Evolutionary conservation across 768 basidiomycete genomes (phyloP), one percentile per base, ranked within the genome.

Genomic region (Phlebiopsis gigantea): DNA sequence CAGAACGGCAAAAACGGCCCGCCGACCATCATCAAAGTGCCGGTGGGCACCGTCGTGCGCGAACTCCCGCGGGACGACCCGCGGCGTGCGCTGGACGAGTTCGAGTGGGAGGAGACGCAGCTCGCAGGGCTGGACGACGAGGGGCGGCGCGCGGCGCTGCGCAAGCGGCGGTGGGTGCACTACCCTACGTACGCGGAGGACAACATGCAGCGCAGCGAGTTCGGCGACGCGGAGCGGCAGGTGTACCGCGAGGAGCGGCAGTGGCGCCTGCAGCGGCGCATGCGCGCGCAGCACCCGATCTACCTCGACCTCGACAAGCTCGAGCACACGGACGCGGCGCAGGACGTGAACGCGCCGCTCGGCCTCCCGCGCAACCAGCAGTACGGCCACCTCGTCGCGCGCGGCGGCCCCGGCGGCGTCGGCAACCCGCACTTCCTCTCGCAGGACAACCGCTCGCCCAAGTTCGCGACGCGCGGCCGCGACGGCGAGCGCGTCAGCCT

Each of bases 381-480:
- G 53, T 70, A 75, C 12, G 88, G 87, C 0, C 80, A 85, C 46
- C 74, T 94, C 28, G 67, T 96, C 45, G 85, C 89, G 0, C 64
- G 78, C 6, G 96, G 96, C 2, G 96, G 96, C 0, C 55, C 63
- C 8, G 90, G 92, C 1, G 96, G 96, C 0, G 65, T 88, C 9
- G 96, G 96, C 1, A 98, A 98, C 66, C 92, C 96, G 0, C 84
- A 90, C 60, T 98, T 95, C 65, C 72, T 83, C 57, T 76, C 84
- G 5, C 66, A 81, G 2, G 71, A 78, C 26, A 87, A 83, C 57
- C 85, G 91, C 1, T 85, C 90, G 0, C 93, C 95, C 2, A 92
- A 93, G 69, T 90, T 90, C 60, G 95, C 91, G 0, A 87, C 90
- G 17, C 80, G 84, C 17, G 93, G 91, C 0, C 77, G 79, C 7